Conservation (phyloP, 495 filamentous ascomycete species). For the Cercophora sp. region DNA sequence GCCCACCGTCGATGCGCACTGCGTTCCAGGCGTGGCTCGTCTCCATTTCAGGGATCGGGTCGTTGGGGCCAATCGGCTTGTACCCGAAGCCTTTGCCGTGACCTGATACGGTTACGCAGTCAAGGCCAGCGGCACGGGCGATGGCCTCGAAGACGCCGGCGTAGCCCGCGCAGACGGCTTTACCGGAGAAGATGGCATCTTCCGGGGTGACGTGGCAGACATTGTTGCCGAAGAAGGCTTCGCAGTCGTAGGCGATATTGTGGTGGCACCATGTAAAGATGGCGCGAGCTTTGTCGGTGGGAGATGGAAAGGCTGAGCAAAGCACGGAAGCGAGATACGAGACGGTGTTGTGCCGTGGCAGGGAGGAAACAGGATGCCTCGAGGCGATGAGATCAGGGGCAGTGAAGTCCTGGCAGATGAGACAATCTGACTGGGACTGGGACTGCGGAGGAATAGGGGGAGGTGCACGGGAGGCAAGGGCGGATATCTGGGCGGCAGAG, state of each 20-base stretch:
- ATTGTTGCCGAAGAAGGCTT: slow-evolving; percentile 67
- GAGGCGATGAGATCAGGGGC: slow-evolving; percentile 73
- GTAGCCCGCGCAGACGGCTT: slow-evolving; percentile 90
- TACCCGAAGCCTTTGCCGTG: slow-evolving; percentile 88
- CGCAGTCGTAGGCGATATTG: slow-evolving; percentile 80
- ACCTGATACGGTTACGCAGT: slow-evolving; percentile 64
- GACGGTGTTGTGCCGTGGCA: slow-evolving; percentile 60
- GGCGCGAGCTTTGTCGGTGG: slow-evolving; percentile 83
- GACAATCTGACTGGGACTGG: slow-evolving; percentile 44
- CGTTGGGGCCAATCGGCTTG: slow-evolving; percentile 46
- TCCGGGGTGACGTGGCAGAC: slow-evolving; percentile 64
- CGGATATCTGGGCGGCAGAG: slow-evolving; percentile 39
- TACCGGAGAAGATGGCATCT: slow-evolving; percentile 65
- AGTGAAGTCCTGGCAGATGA: slow-evolving; percentile 84
- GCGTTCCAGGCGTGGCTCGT: slow-evolving; percentile 86
- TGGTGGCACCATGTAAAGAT: slow-evolving; percentile 96
- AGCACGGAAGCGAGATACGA: slow-evolving; percentile 71
- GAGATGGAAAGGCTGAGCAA: slow-evolving; percentile 71
- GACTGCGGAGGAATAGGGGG: neutral
- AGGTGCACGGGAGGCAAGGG: slow-evolving; percentile 26
- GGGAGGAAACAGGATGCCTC: slow-evolving; percentile 64
- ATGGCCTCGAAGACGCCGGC: slow-evolving; percentile 75
- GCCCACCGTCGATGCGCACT: slow-evolving; percentile 74
- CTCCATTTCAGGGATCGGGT: slow-evolving; percentile 53
- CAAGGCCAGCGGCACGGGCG: slow-evolving; percentile 69